phyloP scores from a whole-genome alignment of 2,329 filamentous ascomycete genomes.

The Pseudopithomyces maydicus region DNA sequence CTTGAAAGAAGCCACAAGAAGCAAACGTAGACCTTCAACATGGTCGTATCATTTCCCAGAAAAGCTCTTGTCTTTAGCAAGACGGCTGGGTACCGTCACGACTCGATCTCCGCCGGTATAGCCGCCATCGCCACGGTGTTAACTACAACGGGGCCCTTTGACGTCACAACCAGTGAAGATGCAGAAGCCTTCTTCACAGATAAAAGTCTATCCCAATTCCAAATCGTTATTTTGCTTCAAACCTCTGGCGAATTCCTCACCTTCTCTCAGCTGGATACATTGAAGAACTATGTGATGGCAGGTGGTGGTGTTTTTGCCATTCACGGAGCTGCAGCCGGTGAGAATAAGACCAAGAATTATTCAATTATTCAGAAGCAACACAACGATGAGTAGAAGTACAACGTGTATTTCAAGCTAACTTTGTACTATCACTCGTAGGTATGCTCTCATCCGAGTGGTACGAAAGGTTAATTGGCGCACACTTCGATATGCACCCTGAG shows the following conservation, averaged over 20 bases:
- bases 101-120: conserved; percentile 28
- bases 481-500: conserved; percentile 33
- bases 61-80: conserved; percentile 32
- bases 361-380: too few species aligned
- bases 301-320: conserved; percentile 33
- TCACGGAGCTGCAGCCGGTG: conserved; percentile 30
- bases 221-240: background rate
- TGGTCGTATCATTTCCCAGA: background rate
- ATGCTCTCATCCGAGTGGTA: conserved; percentile 30
- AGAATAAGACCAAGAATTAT: too few species aligned
- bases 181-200: conserved; percentile 18
- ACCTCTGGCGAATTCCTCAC: background rate
- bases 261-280: conserved; percentile 16
- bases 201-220: background rate
- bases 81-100: conserved; percentile 33
- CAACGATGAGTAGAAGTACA: too few species aligned
- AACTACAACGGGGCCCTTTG: conserved; percentile 10
- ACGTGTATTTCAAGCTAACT: too few species aligned
- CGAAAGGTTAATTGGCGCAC: conserved; percentile 25
- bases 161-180: conserved; percentile 24
- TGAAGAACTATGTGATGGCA: conserved; percentile 19
- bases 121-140: background rate
- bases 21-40: background rate
- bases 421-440: background rate
- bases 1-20: too few species aligned